Conservation (phyloP, 768 basidiomycete genomes). For the Multifurca ochricompacta region DNA sequence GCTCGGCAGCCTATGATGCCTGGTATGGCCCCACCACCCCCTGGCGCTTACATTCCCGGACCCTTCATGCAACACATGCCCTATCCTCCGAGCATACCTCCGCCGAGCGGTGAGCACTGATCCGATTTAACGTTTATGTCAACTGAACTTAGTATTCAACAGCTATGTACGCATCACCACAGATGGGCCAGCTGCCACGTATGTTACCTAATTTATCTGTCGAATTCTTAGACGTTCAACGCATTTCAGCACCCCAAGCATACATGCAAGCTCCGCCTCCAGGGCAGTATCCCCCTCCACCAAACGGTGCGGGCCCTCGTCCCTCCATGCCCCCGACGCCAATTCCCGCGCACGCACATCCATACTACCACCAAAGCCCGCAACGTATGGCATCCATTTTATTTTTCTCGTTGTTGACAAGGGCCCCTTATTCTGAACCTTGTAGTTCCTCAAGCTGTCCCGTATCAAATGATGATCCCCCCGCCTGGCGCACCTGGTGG, state of each 20-base stretch:
- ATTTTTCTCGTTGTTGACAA: constrained; percentile 19
- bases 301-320: constrained; percentile 70
- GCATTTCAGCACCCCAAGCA: constrained; percentile 49
- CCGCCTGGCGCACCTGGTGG: constrained; percentile 58
- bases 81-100: constrained; percentile 70
- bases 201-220: constrained; percentile 28
- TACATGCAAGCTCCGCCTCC: constrained; percentile 77
- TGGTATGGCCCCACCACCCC: constrained; percentile 75
- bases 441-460: constrained; percentile 77
- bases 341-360: constrained; percentile 77
- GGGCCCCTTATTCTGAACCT: neutral
- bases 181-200: constrained; percentile 88
- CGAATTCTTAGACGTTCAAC: neutral
- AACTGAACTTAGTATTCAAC: constrained; percentile 12
- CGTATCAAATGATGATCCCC: constrained; percentile 91
- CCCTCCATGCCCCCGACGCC: constrained; percentile 92
- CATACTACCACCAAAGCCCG: constrained; percentile 86
- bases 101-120: constrained; percentile 53
- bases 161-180: constrained; percentile 79
- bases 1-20: constrained; percentile 68
- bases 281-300: constrained; percentile 68
- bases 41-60: constrained; percentile 68
- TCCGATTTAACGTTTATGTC: neutral
- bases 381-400: constrained; percentile 47
- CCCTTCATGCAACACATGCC: constrained; percentile 84